A percentile compares a stretch with the other conserved stretches of the same genome.
These are phyloP conservation scores for Alternaria gansuensis DNA, from an alignment of 2,329 filamentous ascomycete genomes.

Conservation along the genomic window DNA sequence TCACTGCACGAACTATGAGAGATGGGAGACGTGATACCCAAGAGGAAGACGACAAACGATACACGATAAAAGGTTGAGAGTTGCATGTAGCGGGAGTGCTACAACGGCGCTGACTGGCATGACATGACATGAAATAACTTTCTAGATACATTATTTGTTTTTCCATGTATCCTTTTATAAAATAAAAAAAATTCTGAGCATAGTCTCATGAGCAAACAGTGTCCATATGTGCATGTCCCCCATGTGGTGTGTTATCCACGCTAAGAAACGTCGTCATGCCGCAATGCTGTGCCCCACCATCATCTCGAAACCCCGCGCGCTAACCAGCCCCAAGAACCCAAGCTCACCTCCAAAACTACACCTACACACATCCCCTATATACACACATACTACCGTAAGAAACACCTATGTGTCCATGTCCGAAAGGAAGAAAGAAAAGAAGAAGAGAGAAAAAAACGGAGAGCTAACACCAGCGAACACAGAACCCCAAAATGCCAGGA, in stretches of 20 bases:
- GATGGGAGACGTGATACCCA: slow-evolving; percentile 3
- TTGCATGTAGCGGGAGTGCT: slow-evolving; percentile 4
- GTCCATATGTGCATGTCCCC: background rate
- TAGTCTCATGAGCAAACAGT: background rate
- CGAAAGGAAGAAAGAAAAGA: background rate
- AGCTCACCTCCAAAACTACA: background rate
- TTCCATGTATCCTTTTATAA: too few species aligned
- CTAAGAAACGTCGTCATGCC: slow-evolving; percentile 21
- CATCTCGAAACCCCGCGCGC: slow-evolving; percentile 22
- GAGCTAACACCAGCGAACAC: background rate
- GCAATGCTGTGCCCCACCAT: slow-evolving; percentile 24
- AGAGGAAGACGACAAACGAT: slow-evolving; percentile 9
- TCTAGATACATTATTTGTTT: background rate
- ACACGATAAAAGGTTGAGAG: slow-evolving; percentile 1
- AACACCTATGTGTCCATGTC: background rate
- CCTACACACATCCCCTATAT: background rate
- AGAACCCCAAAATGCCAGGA: slow-evolving; percentile 35
- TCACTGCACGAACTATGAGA: background rate
- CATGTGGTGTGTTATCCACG: slow-evolving; percentile 3
- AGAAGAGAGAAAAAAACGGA: background rate
- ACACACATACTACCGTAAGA: slow-evolving; percentile 3
- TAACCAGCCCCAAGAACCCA: slow-evolving; percentile 6
- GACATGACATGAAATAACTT: background rate
- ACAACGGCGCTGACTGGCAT: slow-evolving; percentile 1
- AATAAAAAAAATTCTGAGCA: background rate